Conservation (phyloP, 2,329 filamentous ascomycete species). For the Pseudonectria buxi region DNA sequence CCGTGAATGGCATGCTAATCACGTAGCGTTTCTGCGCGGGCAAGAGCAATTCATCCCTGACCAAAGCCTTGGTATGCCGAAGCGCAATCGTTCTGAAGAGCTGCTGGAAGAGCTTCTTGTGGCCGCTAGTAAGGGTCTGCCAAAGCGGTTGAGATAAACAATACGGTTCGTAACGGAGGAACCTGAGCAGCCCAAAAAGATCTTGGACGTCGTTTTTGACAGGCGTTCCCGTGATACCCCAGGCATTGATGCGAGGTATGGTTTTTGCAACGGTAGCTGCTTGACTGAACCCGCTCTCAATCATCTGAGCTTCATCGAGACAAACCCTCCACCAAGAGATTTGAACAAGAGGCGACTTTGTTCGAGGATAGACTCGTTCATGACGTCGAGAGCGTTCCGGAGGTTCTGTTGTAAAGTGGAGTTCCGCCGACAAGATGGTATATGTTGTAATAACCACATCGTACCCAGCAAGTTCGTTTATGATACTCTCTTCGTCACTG, state of each 20-base stretch:
- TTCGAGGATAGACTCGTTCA: constrained; percentile 57
- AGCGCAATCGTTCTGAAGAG: constrained; percentile 69
- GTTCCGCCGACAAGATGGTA: constrained; percentile 66
- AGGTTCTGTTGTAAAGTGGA: constrained; percentile 66
- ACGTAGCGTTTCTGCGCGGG: constrained; percentile 81
- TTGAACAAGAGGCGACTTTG: constrained; percentile 69
- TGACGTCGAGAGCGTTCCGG: constrained; percentile 64
- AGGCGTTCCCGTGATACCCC: constrained; percentile 86
- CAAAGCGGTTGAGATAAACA: constrained; percentile 58
- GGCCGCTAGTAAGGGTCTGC: constrained; percentile 54
- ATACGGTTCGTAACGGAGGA: constrained; percentile 74
- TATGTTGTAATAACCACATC: constrained; percentile 62
- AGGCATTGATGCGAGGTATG: constrained; percentile 79
- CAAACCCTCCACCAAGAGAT: constrained; percentile 84
- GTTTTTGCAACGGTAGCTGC: constrained; percentile 73
- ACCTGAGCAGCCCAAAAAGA: constrained; percentile 72
- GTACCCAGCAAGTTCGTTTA: constrained; percentile 40
- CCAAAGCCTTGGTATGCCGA: constrained; percentile 76
- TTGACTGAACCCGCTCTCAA: constrained; percentile 80
- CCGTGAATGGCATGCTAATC: constrained; percentile 83
- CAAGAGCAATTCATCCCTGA: constrained; percentile 71
- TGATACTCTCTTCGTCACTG: constrained; percentile 31
- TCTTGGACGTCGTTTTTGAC: constrained; percentile 73
- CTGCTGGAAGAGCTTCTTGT: constrained; percentile 57
- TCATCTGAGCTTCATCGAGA: constrained; percentile 80